Conservation (phyloP, 768 basidiomycete genomes). For the Tulasnella sp. region DNA sequence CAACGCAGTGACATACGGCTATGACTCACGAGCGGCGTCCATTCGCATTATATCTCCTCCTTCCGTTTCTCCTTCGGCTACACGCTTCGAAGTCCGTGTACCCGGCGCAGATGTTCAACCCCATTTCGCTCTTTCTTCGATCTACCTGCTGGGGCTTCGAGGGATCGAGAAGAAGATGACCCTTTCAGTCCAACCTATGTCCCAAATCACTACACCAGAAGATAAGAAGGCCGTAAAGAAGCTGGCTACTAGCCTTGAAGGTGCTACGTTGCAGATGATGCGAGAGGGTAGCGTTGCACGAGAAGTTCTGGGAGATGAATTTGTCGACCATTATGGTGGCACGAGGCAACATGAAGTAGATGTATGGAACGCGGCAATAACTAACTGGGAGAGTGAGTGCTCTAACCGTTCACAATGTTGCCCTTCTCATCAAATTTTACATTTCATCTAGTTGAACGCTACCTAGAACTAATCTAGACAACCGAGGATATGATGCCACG, state of each 20-base stretch:
- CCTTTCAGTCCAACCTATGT: conserved; percentile 65
- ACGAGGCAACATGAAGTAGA: conserved; percentile 90
- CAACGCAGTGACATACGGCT: conserved; percentile 87
- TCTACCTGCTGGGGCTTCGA: conserved; percentile 78
- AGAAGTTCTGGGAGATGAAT: conserved; percentile 72
- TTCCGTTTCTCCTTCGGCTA: conserved; percentile 68
- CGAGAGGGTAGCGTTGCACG: conserved; percentile 68
- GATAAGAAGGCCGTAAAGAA: conserved; percentile 58
- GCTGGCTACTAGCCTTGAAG: conserved; percentile 70
- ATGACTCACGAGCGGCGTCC: conserved; percentile 88
- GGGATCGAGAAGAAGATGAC: conserved; percentile 73
- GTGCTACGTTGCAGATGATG: conserved; percentile 78
- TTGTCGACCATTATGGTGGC: conserved; percentile 91
- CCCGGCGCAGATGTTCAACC: conserved; percentile 96
- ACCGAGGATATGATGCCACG: neutral
- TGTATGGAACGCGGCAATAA: conserved; percentile 82
- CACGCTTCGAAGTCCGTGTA: conserved; percentile 86
- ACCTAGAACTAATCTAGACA: conserved; percentile 65
- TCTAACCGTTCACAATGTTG: neutral
- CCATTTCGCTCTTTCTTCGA: conserved; percentile 83
- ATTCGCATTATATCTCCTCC: conserved; percentile 91
- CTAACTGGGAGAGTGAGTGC: conserved; percentile 81
- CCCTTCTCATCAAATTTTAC: neutral
- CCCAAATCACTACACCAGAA: conserved; percentile 38
- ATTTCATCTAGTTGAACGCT: conserved; percentile 59